Evolutionary conservation across 2,329 filamentous ascomycete genomes (phyloP), one percentile per base, ranked within the genome.

Genomic region (Neofusicoccum laricinum): DNA sequence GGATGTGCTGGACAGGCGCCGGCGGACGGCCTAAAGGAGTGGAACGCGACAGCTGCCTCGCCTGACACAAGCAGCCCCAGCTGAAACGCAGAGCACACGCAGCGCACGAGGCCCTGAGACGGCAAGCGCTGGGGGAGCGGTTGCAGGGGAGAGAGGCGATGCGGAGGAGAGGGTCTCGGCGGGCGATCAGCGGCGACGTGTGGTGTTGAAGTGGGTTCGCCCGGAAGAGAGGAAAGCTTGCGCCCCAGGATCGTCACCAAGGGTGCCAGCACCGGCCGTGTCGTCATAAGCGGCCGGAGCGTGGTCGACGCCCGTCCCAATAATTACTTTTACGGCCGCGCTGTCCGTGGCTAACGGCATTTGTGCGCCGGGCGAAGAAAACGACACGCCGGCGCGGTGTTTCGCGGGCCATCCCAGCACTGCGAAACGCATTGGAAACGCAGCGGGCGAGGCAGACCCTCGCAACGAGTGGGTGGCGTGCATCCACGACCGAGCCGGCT

Each of bases 181-280:
- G 30, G 55, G 55, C 55, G 55, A 59, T 59, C 55, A 59, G 41
- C 55, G 55, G 55, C 55, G 55, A 59, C 55, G 55, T 59, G 55
- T 59, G 55, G 55, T 59, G 55, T 59, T 59, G 55, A 59, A 59
- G 55, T 59, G 55, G 55, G 55, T 19, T 59, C 41, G 55, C 55
- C 41, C 30, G 55, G 36, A 59, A 30, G 32, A 40, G 36, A 17
- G 51, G 41, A 59, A 59, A 46, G 41, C 41, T 46, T 58, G 53
- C 53, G 53, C 53, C 53, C 53, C 53, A 45, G 38, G 55, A 59
- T 59, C 55, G 41, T 46, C 55, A 59, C 21, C 55, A 59, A 46
- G 55, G 55, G 55, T 59, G 55, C 55, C 30, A 46, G 55, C 55
- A 36, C n/a, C 21, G 40, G 40, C 38, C 55, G 55, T 59, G 55